phyloP scores from a whole-genome alignment of 1,284 basidiomycete genomes.

The Puccinia polysora region DNA sequence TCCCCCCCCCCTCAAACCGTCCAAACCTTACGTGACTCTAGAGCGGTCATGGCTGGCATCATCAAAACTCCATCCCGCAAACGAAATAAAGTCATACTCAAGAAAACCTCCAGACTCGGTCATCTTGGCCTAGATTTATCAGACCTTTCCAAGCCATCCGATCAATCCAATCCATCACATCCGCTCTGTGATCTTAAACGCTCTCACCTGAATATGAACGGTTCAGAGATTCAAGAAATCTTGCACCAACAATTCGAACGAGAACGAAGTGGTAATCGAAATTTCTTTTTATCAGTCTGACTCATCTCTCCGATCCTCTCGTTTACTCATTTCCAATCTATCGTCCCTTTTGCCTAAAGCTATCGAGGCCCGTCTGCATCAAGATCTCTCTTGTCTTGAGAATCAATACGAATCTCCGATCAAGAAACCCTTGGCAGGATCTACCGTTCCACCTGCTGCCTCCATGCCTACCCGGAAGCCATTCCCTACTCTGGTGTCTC shows the following conservation, averaged over 20 bases:
- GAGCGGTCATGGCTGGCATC: conserved; percentile 38
- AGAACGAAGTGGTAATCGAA: conserved; percentile 5
- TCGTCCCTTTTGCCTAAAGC: neutral
- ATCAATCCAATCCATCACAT: neutral
- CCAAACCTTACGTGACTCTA: neutral
- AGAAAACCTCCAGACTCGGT: conserved; percentile 30
- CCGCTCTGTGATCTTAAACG: conserved; percentile 19
- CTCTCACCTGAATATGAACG: conserved; percentile 28
- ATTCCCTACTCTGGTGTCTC: neutral
- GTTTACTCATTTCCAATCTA: neutral
- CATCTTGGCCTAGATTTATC: neutral
- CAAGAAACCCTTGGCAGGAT: conserved; percentile 9
- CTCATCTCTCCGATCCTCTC: neutral
- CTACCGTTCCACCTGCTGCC: neutral
- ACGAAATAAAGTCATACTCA: conserved; percentile 20
- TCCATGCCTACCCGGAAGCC: neutral
- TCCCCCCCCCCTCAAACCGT: no score
- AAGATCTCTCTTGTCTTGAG: conserved; percentile 14
- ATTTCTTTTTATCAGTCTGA: neutral
- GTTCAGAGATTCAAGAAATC: conserved; percentile 14
- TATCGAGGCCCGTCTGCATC: conserved; percentile 19
- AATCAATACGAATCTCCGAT: conserved; percentile 25
- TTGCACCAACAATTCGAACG: conserved; percentile 19
- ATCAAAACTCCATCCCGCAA: conserved; percentile 43
- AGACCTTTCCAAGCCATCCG: neutral